phyloP scores from a whole-genome alignment of 139 green algal species.

The Desmodesmus armatus region DNA sequence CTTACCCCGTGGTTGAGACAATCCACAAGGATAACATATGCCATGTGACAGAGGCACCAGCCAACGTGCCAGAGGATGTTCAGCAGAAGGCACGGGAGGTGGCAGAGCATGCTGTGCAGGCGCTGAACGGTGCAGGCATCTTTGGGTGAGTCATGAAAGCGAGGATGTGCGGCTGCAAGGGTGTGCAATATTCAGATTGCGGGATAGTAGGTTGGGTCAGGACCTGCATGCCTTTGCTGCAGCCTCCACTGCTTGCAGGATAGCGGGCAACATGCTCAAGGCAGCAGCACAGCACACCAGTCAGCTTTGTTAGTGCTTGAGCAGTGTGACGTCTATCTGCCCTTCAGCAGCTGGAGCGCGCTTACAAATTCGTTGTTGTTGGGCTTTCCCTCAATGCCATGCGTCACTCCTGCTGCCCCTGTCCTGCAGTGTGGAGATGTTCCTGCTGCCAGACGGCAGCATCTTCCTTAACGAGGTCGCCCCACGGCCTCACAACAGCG shows the following conservation, averaged over 20 bases:
- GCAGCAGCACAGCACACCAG: too few species aligned
- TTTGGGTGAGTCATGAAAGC: constrained; percentile 82
- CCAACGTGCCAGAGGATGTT: constrained; percentile 65
- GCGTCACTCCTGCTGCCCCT: neutral
- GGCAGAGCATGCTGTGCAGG: constrained; percentile 81
- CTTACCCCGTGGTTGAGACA: constrained; percentile 95
- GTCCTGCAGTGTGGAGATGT: constrained; percentile 91
- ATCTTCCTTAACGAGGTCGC: constrained; percentile 97
- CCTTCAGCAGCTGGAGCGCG: too few species aligned
- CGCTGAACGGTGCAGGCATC: constrained; percentile 90
- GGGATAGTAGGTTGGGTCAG: too few species aligned
- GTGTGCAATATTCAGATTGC: too few species aligned
- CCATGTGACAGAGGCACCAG: constrained; percentile 91
- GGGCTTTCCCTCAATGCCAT: neutral
- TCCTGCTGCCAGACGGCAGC: constrained; percentile 85
- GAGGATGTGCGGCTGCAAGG: too few species aligned
- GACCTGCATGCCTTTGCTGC: neutral
- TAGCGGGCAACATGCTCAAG: too few species aligned
- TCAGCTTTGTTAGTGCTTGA: too few species aligned
- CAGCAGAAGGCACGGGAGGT: constrained; percentile 66
- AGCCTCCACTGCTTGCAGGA: neutral
- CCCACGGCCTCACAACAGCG: constrained; percentile 96
- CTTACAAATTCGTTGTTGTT: too few species aligned
- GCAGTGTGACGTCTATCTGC: neutral
- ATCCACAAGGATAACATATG: constrained; percentile 96